Base-by-base conservation (phyloP, 2,329 filamentous ascomycete species). In the Sphaerulina musiva region DNA sequence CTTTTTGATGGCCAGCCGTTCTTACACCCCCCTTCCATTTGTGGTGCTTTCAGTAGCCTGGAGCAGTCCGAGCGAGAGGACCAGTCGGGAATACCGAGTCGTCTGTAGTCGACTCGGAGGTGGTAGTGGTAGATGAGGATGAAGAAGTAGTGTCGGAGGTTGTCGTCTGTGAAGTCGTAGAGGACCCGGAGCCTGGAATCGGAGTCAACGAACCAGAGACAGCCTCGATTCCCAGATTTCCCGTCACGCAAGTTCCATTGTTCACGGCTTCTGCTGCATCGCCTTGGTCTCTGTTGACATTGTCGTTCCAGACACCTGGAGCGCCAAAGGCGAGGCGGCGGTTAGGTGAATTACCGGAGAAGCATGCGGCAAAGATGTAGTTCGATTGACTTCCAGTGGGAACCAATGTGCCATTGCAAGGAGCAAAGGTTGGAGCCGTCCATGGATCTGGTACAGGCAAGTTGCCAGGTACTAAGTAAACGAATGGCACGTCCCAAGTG, bases 181-280 rank as follows among this genome's bases (percentile, higher is more conserved):
- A 41, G 7, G 32, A 36, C 2, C 11, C 32, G 3, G 4, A 9
- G 20, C 36, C 29, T 17, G 26, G 39, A 12, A 29, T 36, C 9
- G 48, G 48, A 26, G 41, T 46, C 3, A 44, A 23, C 29, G 48
- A 51, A 12, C 48, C 48, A n/a, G 41, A 45, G 17, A 45, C 41
- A 39, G 48, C 32, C 14, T 51, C 48, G 12, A 51, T 46, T 14
- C 48, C 40, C 12, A 51, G 31, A 10, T 14, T 9, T 14, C 48
- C 48, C 9, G 32, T 31, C 3, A 51, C 43, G 32, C 48, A 51
- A 34, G 48, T 51, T 20, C 48, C 48, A 31, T 51, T 51, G 12
- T 44, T 17, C 6, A 51, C 20, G 6, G 48, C 48, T 39, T 36
- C 40, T 10, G 48, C 48, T 9, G 48, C 48, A 31, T 51, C 41